Base-by-base conservation (phyloP, 768 basidiomycete genomes). In the Mycena floridula region DNA sequence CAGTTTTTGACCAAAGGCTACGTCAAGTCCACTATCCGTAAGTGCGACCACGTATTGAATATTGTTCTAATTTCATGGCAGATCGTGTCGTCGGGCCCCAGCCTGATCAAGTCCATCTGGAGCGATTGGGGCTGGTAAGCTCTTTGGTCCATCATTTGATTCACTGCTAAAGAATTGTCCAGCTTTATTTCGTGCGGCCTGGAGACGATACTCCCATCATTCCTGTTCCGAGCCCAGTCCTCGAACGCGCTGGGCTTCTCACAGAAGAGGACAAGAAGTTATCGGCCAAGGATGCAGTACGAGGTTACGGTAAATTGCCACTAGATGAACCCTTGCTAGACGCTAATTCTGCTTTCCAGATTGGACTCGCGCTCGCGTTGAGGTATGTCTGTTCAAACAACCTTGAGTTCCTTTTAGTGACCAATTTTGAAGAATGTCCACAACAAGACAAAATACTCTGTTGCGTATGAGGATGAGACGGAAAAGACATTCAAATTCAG, bases 51-150 rank as follows among this genome's bases (percentile, higher is more conserved):
- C 18, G 5, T n/a, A 25, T 15, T 16, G 22, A 20, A 15, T 27
- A 61, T 28, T 75, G 63, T 50, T 68, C 75, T 56, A 72, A 69
- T 49, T 69, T 64, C 40, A 70, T 73, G 1, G 61, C 75, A 32
- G 73, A 77, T 47, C 65, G 73, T 6, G 75, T 78, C 5, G 60
- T 70, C 7, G 69, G 68, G 23, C 76, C 74, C 1, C 75, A 74
- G 5, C 50, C 56, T 0, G 73, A 74, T 47, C 76, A 77, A 49
- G 64, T 53, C 8, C 54, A 61, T 25, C 56, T 64, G 46, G 57
- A 66, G 11, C 66, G 74, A 2, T 56, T 76, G 1, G 73, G 73
- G 2, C 54, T 70, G 5, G n/a, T n/a, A n/a, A n/a, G n/a, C n/a
- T n/a, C n/a, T n/a, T n/a, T n/a, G n/a, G n/a, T n/a, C n/a, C n/a